phyloP scores from a whole-genome alignment of 1,284 basidiomycete species.

The Malassezia vespertilionis region DNA sequence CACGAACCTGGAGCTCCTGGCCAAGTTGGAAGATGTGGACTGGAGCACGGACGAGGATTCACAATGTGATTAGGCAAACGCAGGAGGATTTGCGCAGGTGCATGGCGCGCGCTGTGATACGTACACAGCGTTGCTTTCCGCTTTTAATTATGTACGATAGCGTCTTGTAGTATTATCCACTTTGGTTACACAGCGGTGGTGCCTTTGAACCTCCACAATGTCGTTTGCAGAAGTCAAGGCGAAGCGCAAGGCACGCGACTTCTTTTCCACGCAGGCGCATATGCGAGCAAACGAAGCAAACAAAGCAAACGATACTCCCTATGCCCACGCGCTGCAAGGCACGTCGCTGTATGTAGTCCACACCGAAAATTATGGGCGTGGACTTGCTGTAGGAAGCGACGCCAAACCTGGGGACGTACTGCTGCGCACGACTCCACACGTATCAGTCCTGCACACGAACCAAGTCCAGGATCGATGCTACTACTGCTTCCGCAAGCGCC shows the following conservation, averaged over 20 bases:
- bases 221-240: constrained; percentile 1
- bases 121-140: too few species aligned
- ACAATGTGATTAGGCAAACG: too few species aligned
- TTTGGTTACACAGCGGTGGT: too few species aligned
- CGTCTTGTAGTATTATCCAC: too few species aligned
- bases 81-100: too few species aligned
- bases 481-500: constrained; percentile 3
- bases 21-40: constrained; percentile 3
- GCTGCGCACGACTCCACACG: not conserved
- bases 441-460: constrained; percentile 6
- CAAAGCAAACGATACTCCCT: not conserved
- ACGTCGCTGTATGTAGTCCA: not conserved
- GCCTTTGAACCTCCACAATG: constrained; percentile 10
- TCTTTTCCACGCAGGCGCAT: not conserved
- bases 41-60: constrained; percentile 13
- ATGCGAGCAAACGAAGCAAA: not conserved
- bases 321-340: not conserved
- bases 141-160: too few species aligned
- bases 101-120: too few species aligned
- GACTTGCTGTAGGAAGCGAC: not conserved
- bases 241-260: constrained; percentile 2
- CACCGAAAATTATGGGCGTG: not conserved
- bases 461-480: constrained; percentile 9
- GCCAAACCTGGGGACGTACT: constrained; percentile 2
- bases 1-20: constrained; percentile 9